Evolutionary conservation across 2,329 filamentous ascomycete species (phyloP).

Genomic region (Venturia carpophila): DNA sequence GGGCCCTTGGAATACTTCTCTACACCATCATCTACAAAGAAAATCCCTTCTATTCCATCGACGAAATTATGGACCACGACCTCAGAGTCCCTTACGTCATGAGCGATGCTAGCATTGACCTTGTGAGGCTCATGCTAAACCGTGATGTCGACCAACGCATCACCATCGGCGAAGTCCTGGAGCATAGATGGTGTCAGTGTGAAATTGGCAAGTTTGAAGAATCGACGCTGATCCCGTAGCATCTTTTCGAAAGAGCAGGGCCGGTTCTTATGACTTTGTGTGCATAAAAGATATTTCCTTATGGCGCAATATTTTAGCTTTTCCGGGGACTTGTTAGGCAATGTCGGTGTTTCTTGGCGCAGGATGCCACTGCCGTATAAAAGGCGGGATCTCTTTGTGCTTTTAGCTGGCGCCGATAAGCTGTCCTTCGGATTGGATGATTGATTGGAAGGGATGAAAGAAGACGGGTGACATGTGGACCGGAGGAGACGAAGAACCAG

Average conservation of each 20-base stretch:
- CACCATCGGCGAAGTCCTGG: constrained; percentile 79
- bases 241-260: background rate
- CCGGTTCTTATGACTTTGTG: background rate
- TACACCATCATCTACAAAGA: constrained; percentile 99
- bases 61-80: constrained; percentile 98
- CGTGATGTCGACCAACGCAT: constrained; percentile 75
- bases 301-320: background rate
- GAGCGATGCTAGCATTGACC: constrained; percentile 85
- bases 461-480: background rate
- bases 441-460: background rate
- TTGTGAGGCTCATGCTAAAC: constrained; percentile 87
- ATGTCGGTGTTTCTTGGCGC: background rate
- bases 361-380: background rate
- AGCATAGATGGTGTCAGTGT: constrained; percentile 70
- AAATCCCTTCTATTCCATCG: constrained; percentile 97
- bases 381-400: background rate
- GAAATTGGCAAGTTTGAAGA: constrained; percentile 12
- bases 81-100: constrained; percentile 81
- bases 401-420: background rate
- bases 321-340: background rate
- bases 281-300: background rate
- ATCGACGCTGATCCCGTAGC: background rate
- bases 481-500: background rate
- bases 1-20: constrained; percentile 91
- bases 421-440: background rate